Base-by-base conservation (phyloP, 75 land plant species). In the Selaginella tamariscina region DNA sequence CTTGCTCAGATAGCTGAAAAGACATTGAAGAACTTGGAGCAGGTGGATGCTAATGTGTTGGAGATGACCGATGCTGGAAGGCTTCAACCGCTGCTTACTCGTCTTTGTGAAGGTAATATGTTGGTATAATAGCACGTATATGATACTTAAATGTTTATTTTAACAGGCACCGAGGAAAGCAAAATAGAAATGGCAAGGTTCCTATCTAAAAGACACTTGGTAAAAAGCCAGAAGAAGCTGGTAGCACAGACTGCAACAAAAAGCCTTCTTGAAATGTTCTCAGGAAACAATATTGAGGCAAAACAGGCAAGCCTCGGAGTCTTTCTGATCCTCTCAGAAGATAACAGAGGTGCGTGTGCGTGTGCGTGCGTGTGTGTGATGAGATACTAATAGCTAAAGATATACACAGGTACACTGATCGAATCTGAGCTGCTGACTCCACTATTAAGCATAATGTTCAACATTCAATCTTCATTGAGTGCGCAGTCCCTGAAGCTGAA, bases 61-160 rank as follows among this genome's bases (percentile, higher is more conserved):
- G 80, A 60, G 26, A 68, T 84, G 44, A 84, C 86, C 29, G 73
- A 67, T 56, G 82, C 81, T 15, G 86, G 86, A 49, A 74, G 84
- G 67, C 69, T 81, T 65, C 74, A 76, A 44, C 84, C 86, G 0
- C 71, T 84, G 9, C 74, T 84, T 33, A 56, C 22, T 33, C 84
- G 79, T 24, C 77, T 84, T 20, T 81, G 79, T 72, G 74, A 76
- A 79, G 84, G 84, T 82, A 82, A 59, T 2, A 11, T 65, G 70
- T 20, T 68, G 29, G 54, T 68, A 27, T 24, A 54, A 56, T 54
- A 49, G 22, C 0, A 11, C 11, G 26, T 0, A 18, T 60, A 15
- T 60, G 22, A 60, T 15, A 29, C 21, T 29, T 65, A 8, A 15
- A 9, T 65, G 8, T n/a, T 26, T 8, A 18, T 65, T 65, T 15